Conservation (phyloP, 805 yeast species). For the Deakozyma indianensis region DNA sequence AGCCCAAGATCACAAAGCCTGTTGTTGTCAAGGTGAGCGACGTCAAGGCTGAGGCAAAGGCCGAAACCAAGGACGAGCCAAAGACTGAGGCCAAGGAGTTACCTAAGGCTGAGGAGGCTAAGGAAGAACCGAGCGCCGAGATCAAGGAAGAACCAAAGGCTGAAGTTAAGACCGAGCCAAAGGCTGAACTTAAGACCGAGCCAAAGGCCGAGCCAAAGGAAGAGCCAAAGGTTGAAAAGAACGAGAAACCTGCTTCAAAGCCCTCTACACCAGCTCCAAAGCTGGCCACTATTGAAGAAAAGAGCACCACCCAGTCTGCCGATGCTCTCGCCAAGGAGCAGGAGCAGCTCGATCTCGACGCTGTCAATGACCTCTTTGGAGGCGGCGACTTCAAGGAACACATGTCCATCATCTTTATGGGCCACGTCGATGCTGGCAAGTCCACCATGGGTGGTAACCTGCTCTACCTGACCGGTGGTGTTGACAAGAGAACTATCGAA, state of each 20-base stretch:
- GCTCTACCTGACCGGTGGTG: conserved; percentile 86
- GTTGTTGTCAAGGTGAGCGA: conserved; percentile 3
- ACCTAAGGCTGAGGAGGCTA: conserved; percentile 2
- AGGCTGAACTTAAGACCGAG: background rate
- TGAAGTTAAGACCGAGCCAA: background rate
- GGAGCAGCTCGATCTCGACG: conserved; percentile 41
- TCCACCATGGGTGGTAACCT: conserved; percentile 99
- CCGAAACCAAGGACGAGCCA: conserved; percentile 4
- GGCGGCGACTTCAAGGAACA: conserved; percentile 68
- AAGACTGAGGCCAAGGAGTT: background rate
- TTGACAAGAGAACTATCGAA: conserved; percentile 96
- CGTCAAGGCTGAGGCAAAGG: background rate
- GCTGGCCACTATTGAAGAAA: conserved; percentile 7
- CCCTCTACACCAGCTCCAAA: conserved; percentile 4
- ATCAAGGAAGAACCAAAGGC: conserved; percentile 2
- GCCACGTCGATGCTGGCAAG: conserved; percentile 99
- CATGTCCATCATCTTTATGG: conserved; percentile 94
- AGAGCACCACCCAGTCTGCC: conserved; percentile 8
- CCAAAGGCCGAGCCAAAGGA: conserved; percentile 3
- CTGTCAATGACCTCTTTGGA: conserved; percentile 86
- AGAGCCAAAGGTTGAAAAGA: conserved; percentile 1
- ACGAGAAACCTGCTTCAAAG: background rate
- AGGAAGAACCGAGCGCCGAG: background rate
- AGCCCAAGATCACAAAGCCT: conserved; percentile 14
- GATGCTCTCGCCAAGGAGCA: conserved; percentile 16